A percentile compares a stretch with the other conserved stretches of the same genome.
These are phyloP conservation scores for Arxiozyma slooffiae DNA, from an alignment of 1,139 yeast genomes.

Conservation along the genomic window DNA sequence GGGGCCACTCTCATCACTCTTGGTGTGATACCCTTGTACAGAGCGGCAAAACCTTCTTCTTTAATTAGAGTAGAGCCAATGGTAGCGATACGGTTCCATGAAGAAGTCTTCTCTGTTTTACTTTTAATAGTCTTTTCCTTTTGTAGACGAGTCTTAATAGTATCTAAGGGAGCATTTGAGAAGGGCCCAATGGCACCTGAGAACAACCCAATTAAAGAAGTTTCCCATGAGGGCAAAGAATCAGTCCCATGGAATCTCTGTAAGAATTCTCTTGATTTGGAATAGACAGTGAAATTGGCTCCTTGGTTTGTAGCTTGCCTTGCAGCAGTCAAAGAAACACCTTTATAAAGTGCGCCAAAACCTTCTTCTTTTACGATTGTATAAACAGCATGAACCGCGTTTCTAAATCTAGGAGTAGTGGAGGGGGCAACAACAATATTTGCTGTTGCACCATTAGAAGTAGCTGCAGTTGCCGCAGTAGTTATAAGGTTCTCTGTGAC, in stretches of 20 bases:
- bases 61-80: slow-evolving; percentile 73
- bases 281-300: slow-evolving; percentile 92
- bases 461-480: slow-evolving; percentile 33
- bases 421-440: slow-evolving; percentile 35
- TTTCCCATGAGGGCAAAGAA: slow-evolving; percentile 82
- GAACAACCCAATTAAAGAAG: slow-evolving; percentile 79
- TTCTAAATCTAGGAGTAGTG: slow-evolving; percentile 51
- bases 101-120: slow-evolving; percentile 43
- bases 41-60: slow-evolving; percentile 81
- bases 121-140: slow-evolving; percentile 64
- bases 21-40: slow-evolving; percentile 96
- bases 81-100: slow-evolving; percentile 56
- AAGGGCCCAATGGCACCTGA: slow-evolving; percentile 98
- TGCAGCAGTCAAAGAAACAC: slow-evolving; percentile 91
- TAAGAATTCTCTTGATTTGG: slow-evolving; percentile 65
- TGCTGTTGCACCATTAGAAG: slow-evolving; percentile 40
- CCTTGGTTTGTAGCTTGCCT: slow-evolving; percentile 98
- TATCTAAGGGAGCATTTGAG: slow-evolving; percentile 94
- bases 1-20: slow-evolving; percentile 99
- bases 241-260: slow-evolving; percentile 57
- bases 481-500: neutral
- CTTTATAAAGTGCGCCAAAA: slow-evolving; percentile 76
- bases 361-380: slow-evolving; percentile 88
- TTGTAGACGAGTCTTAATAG: slow-evolving; percentile 94
- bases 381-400: slow-evolving; percentile 86